Base-by-base conservation (phyloP, 352 stramenopile species). In the Phytophthora meadii region DNA sequence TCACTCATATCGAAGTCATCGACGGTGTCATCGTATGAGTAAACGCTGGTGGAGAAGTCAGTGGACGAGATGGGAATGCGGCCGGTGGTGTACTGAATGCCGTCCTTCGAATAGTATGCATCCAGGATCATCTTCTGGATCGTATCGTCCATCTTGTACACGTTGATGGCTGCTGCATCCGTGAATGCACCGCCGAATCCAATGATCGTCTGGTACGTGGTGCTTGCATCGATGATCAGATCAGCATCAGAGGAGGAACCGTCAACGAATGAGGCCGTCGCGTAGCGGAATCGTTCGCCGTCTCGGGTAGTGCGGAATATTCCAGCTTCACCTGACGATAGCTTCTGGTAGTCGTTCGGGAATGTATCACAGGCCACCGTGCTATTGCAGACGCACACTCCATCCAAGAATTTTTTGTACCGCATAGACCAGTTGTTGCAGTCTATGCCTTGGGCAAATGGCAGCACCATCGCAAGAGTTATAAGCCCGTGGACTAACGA, bases 161-260 rank as follows among this genome's bases (percentile, higher is more conserved):
- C 70, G 61, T 94, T 90, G 60, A 89, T 87, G 24, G 84, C 72
- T 17, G 81, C 77, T 1, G 84, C 68, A 32, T 96, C 89, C 9
- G 89, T 96, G 77, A 96, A 96, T 1, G 88, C 84, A 11, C 84
- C 88, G 37, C 88, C 88, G 42, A 96, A 96, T 3, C 84, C 88
- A 10, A 91, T 65, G 34, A 96, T 90, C 25, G 79, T 63, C 60
- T 95, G 77, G 54, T 82, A 84, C 41, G 36, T 82, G 37, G 67
- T 76, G 8, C 17, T 62, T 34, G 54, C 54, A 54, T 82, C 63
- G 28, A 83, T 70, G n/a, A 57, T 64, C 17, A 89, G 39, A 49
- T 82, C 73, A 10, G 65, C 59, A 0, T 64, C 61, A 30, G 52
- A 30, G 12, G 57, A 48, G 14, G 19, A 53, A 7, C 65, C 25